Evolutionary conservation across 805 yeast genomes (phyloP).

Genomic region (Myxozyma neotropica): DNA sequence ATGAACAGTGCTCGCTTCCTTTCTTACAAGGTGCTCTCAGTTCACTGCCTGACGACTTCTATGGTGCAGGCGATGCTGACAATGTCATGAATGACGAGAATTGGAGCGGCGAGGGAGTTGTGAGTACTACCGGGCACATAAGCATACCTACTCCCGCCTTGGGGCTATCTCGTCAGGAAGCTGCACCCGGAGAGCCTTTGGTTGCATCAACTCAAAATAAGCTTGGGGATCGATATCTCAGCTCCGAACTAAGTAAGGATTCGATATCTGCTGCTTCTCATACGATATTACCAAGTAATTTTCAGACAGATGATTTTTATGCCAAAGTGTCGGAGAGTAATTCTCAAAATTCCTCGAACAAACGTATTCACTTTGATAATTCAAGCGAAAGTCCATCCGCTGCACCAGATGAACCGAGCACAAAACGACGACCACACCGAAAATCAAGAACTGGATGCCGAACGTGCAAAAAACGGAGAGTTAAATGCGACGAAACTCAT

Average conservation of each 20-base stretch:
- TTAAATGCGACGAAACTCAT: constrained; percentile 86
- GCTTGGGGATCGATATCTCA: no score
- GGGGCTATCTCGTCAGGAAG: no score
- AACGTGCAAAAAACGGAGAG: constrained; percentile 85
- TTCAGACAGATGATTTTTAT: neutral
- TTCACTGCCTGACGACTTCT: constrained; percentile 1
- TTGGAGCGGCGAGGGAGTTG: neutral
- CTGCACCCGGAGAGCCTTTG: no score
- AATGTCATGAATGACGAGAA: neutral
- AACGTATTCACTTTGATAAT: neutral
- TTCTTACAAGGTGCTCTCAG: constrained; percentile 7
- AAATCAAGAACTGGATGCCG: constrained; percentile 88
- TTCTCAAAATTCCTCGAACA: neutral
- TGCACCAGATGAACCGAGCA: neutral
- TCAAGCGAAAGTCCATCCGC: neutral
- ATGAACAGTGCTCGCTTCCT: no score
- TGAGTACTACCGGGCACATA: no score
- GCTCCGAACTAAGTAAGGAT: neutral
- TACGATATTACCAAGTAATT: no score
- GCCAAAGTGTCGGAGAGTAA: neutral
- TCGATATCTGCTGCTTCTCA: neutral
- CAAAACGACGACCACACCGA: constrained; percentile 81
- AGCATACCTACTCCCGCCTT: no score
- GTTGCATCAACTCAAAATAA: no score
- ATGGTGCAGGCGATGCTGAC: neutral